A percentile compares a stretch with the other conserved stretches of the same genome.
These are phyloP conservation scores for Citrus mangshanensis DNA, from an alignment of 345 rosid genomes.

Conservation along the genomic window DNA sequence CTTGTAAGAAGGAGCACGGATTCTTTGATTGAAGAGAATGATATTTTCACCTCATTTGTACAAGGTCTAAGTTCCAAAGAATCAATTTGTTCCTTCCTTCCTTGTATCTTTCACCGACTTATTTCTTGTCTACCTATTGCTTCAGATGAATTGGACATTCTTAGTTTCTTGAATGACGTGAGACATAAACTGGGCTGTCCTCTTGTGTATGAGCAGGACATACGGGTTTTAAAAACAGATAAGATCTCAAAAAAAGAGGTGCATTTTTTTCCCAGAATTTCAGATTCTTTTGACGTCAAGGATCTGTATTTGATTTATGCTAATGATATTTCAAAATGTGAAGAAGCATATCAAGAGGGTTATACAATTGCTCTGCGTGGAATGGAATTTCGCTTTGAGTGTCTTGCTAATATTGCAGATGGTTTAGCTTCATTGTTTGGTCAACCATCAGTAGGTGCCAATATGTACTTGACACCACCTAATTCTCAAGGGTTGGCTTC, in stretches of 20 bases:
- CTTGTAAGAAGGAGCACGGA: constrained; percentile 24
- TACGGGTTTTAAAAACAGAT: constrained; percentile 46
- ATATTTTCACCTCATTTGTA: constrained; percentile 29
- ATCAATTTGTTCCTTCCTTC: constrained; percentile 24
- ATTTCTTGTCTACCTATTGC: constrained; percentile 51
- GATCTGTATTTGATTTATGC: constrained; percentile 14
- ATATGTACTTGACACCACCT: constrained; percentile 60
- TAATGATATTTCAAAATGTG: constrained; percentile 34
- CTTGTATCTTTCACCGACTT: constrained; percentile 34
- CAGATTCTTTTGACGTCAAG: constrained; percentile 10
- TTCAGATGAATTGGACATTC: constrained; percentile 51
- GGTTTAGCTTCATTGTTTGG: constrained; percentile 60
- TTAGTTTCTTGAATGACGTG: constrained; percentile 41
- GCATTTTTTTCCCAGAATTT: constrained; percentile 31
- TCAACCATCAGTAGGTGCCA: constrained; percentile 66
- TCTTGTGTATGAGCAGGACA: constrained; percentile 48
- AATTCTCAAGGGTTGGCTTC: constrained; percentile 58
- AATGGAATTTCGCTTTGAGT: constrained; percentile 46
- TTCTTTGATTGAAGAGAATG: constrained; percentile 23
- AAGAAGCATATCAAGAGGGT: constrained; percentile 50
- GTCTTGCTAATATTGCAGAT: constrained; percentile 42
- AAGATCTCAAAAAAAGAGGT: constrained; percentile 36
- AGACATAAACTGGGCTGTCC: constrained; percentile 48
- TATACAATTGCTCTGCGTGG: constrained; percentile 59
- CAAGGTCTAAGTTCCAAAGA: constrained; percentile 19